Evolutionary conservation across 1,284 basidiomycete species (phyloP).

Genomic region (Puccinia coronata): DNA sequence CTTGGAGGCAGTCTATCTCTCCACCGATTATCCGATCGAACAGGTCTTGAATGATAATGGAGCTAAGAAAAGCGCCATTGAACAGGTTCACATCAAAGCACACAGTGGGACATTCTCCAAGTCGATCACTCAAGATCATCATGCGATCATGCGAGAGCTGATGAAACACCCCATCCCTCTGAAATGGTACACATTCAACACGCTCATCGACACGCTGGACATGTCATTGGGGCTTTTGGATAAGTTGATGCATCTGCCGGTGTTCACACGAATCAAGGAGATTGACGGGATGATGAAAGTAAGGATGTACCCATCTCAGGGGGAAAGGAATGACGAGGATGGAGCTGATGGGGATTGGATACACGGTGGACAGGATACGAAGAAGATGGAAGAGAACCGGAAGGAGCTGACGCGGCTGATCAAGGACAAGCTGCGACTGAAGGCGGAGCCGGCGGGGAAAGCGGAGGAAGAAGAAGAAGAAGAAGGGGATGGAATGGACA

Average conservation of each 20-base stretch:
- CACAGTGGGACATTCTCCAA: conserved; percentile 57
- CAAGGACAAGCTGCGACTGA: neutral
- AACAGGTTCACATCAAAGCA: conserved; percentile 45
- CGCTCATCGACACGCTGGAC: neutral
- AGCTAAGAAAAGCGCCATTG: neutral
- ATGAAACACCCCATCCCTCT: neutral
- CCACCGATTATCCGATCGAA: conserved; percentile 56
- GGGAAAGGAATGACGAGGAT: conserved; percentile 12
- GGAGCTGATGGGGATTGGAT: conserved; percentile 30
- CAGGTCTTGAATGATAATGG: neutral
- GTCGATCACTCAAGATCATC: conserved; percentile 54
- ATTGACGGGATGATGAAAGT: neutral
- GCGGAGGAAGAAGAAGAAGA: neutral
- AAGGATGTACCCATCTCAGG: too few species aligned
- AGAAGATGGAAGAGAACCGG: neutral
- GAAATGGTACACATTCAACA: conserved; percentile 24
- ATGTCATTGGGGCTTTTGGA: neutral
- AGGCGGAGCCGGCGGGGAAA: neutral
- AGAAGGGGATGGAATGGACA: conserved; percentile 49
- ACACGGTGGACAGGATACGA: neutral
- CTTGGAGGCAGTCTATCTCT: conserved; percentile 55
- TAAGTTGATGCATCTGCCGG: conserved; percentile 14
- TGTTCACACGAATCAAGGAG: conserved; percentile 52
- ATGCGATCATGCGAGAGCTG: conserved; percentile 52
- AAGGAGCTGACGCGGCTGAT: neutral